Evolutionary conservation across 2,329 filamentous ascomycete genomes (phyloP), one percentile per base, ranked within the genome.

Genomic region (Clonostachys byssicola): DNA sequence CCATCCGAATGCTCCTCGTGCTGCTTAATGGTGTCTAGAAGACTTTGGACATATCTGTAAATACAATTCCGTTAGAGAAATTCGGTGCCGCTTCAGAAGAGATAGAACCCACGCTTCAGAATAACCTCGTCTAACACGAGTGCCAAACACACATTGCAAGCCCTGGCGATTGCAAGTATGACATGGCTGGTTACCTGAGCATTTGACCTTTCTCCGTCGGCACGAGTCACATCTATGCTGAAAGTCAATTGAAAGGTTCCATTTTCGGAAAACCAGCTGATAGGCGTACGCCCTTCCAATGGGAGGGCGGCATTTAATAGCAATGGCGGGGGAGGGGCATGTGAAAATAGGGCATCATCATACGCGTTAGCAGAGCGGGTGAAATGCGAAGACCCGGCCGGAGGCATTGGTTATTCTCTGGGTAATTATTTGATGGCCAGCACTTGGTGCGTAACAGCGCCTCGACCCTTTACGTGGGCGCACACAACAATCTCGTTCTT

Each of bases 161-260:
- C 56, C 54, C 9, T 53, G 49, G 9, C 57, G 55, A 14, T 41
- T 50, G 40, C 59, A 61, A 12, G 54, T 55, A 13, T 49, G 47
- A 38, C 59, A 61, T 5, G 58, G 59, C 33, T 52, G 53, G 9
- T 53, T 49, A 3, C 59, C 59, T 4, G 59, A 60, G 34, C 59
- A 61, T 43, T 61, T 61, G 17, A 61, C 56, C 47, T 61, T 61
- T 34, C 56, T 50, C 16, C 53, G 52, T 4, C 59, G 54, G 36
- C 59, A 61, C 10, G 47, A 43, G 34, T 55, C 54, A 40, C 56
- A 56, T 3, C 56, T 58, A 34, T 17, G 7, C 38, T 20, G 3
- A 33, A 18, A 13, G 44, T 45, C 12, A 46, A 34, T 36, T 16
- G 33, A 17, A 13, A 14, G 17, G 34, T 12, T 35, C 20, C 34